Evolutionary conservation across 495 filamentous ascomycete species (phyloP).

Genomic region (Neurospora sublineolata): DNA sequence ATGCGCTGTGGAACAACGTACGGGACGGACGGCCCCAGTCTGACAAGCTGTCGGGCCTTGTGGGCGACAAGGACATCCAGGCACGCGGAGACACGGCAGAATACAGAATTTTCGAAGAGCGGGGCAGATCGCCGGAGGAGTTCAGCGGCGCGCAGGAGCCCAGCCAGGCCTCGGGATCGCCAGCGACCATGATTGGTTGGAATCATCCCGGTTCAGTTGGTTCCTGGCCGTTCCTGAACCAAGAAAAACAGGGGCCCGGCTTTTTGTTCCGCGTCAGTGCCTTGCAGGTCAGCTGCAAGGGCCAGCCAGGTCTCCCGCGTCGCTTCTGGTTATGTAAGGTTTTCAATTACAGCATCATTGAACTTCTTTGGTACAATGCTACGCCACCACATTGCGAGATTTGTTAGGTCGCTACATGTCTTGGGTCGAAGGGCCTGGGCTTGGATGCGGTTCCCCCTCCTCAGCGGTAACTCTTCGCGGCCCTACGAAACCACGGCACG

Average conservation of each 20-base stretch:
- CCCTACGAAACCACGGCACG: not conserved
- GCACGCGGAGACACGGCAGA: not conserved
- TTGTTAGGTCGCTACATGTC: conserved; percentile 7
- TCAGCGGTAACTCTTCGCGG: not conserved
- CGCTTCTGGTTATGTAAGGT: not conserved
- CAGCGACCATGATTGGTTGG: conserved; percentile 5
- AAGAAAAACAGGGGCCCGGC: conserved; percentile 5
- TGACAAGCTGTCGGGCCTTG: not conserved
- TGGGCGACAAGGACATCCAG: not conserved
- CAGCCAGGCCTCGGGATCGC: not conserved
- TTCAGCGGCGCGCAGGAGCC: not conserved
- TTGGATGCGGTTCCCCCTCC: not conserved
- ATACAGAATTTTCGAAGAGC: not conserved
- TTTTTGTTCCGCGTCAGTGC: conserved; percentile 7
- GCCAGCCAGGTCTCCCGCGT: conserved; percentile 6
- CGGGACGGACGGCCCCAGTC: not conserved
- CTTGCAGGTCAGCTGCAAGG: conserved; percentile 16
- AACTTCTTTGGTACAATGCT: not conserved
- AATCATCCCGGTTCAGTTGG: conserved; percentile 12
- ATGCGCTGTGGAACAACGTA: not conserved
- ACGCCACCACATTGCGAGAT: conserved; percentile 4
- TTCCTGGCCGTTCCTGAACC: conserved; percentile 7
- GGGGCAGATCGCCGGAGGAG: not conserved
- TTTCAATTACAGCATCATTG: conserved; percentile 1
- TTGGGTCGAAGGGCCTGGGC: not conserved